Evolutionary conservation across 2,329 filamentous ascomycete genomes (phyloP).

Genomic region (Emergomyces orientalis): DNA sequence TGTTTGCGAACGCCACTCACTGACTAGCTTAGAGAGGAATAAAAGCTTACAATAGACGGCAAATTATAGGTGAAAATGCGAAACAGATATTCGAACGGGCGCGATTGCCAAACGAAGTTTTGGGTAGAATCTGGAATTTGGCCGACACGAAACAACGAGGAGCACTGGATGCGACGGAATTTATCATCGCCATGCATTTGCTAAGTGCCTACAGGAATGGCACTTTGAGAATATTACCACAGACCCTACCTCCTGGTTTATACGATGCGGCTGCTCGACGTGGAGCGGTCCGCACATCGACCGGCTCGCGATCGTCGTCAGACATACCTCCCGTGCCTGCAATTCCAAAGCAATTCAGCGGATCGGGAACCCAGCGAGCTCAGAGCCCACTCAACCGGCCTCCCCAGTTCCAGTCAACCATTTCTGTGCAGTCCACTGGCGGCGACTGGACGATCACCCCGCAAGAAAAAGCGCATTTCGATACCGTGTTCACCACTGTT

Average conservation of each 20-base stretch:
- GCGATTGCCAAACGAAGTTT: slow-evolving; percentile 73
- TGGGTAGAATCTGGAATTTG: slow-evolving; percentile 94
- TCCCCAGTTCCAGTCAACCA: slow-evolving; percentile 41
- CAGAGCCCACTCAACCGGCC: slow-evolving; percentile 49
- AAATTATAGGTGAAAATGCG: slow-evolving; percentile 60
- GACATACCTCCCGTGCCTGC: slow-evolving; percentile 51
- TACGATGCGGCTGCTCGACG: slow-evolving; percentile 82
- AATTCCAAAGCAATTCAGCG: slow-evolving; percentile 76
- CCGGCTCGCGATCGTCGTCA: slow-evolving; percentile 42
- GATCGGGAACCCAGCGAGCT: slow-evolving; percentile 48
- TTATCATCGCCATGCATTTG: slow-evolving; percentile 97
- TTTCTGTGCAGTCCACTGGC: slow-evolving; percentile 47
- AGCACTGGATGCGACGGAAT: slow-evolving; percentile 76
- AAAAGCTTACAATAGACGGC: slow-evolving; percentile 11
- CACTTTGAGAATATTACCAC: slow-evolving; percentile 67
- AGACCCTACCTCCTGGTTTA: slow-evolving; percentile 68
- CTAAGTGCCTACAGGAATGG: slow-evolving; percentile 85
- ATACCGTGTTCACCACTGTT: slow-evolving; percentile 72
- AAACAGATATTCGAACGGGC: slow-evolving; percentile 95
- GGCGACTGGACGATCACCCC: slow-evolving; percentile 75
- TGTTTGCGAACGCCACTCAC: background rate
- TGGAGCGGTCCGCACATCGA: slow-evolving; percentile 43
- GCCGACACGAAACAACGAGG: slow-evolving; percentile 90
- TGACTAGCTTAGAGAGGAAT: background rate
- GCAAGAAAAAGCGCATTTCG: slow-evolving; percentile 78